Evolutionary conservation across 148 eudicot species (phyloP), one percentile per base, ranked within the genome.

Genomic region (Vaccinium macrocarpon): DNA sequence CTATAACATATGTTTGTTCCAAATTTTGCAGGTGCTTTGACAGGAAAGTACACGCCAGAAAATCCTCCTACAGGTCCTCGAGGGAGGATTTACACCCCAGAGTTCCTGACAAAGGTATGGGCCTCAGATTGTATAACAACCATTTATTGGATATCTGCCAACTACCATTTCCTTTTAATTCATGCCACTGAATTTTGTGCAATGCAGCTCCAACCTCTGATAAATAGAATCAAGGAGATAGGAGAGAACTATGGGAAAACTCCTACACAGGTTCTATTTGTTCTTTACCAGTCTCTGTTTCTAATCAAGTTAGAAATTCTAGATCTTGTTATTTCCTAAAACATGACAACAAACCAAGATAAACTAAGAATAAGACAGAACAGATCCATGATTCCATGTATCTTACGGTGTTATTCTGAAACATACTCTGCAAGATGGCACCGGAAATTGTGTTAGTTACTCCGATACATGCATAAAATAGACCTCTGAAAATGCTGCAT

Each of bases 11-110:
- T 25, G 46, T 15, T 14, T 68, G 73, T 15, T 14, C 75, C 81
- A 77, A 82, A 72, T 72, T 56, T 11, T 90, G 86, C 90, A 97
- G 99, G 99, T 82, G 91, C 89, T 56, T 84, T 97, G 89, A 91
- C 98, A 1, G 99, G 99, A 77, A 97, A 97, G 87, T 97, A 97
- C 84, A 93, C 98, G 18, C 96, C 98, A 48, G 90, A 88, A 70
- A 97, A 93, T 86, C 95, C 97, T 76, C 99, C 99, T 7, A 76
- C 95, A 18, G 99, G 99, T 84, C 99, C 98, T 84, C 91, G 99
- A 82, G 96, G 98, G 72, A 90, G 87, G 72, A 91, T 97, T 78
- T 97, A 97, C 85, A 95, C 96, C 46, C 88, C 94, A 14, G 96
- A 95, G 62, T 93, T 84, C 85, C 89, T 97, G 73, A 89, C 92